Evolutionary conservation across 1,284 basidiomycete genomes (phyloP).

Genomic region (Phlebopus sp.): DNA sequence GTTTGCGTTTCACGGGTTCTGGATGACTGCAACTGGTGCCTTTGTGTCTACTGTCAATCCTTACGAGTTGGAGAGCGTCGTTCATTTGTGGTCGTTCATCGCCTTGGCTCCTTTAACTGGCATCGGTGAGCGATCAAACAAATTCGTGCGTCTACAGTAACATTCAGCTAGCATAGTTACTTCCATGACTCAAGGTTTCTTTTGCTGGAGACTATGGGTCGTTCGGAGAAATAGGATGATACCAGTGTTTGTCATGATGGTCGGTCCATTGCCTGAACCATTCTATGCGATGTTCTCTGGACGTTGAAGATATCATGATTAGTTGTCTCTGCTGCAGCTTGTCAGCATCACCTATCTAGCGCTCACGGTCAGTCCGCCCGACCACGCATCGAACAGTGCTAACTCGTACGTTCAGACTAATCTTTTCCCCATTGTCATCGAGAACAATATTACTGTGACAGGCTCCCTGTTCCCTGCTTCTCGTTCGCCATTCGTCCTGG

Average conservation of each 20-base stretch:
- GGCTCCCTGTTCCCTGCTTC: background rate
- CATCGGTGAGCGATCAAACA: constrained; percentile 14
- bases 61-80: background rate
- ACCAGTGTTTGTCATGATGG: constrained; percentile 18
- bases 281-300: background rate
- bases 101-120: constrained; percentile 9
- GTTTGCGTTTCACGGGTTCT: constrained; percentile 14
- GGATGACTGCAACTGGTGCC: constrained; percentile 1
- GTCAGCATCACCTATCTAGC: constrained; percentile 9
- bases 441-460: background rate
- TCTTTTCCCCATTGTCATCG: constrained; percentile 1
- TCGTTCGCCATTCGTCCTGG: background rate
- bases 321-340: constrained; percentile 20
- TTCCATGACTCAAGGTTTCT: constrained; percentile 21
- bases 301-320: background rate
- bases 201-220: constrained; percentile 22
- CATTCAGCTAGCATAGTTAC: constrained; percentile 12
- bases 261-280: constrained; percentile 1
- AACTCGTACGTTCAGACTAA: background rate
- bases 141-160: background rate
- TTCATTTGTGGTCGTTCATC: constrained; percentile 1
- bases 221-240: constrained; percentile 8
- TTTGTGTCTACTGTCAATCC: background rate
- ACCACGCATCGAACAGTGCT: background rate
- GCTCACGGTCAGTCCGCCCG: background rate